Conservation (phyloP, 768 basidiomycete genomes). For the Naganishia vishniacii region DNA sequence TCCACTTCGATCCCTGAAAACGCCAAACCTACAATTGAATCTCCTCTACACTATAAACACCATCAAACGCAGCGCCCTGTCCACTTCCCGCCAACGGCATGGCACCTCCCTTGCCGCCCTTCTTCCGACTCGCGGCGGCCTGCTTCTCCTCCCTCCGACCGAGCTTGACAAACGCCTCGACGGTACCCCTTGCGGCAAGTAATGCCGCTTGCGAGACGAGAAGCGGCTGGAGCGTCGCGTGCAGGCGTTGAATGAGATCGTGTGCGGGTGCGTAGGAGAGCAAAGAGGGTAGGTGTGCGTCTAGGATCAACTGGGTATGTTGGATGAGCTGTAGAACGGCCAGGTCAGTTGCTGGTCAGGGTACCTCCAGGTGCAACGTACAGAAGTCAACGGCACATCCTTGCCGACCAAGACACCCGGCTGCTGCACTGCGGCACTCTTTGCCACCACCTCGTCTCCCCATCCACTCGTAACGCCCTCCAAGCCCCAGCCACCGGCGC, state of each 20-base stretch:
- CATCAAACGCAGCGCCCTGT: constrained; percentile 19
- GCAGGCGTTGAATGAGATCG: constrained; percentile 32
- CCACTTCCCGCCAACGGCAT: background rate
- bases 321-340: constrained; percentile 29
- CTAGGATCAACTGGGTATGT: constrained; percentile 39
- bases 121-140: constrained; percentile 17
- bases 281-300: constrained; percentile 42
- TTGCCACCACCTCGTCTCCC: constrained; percentile 22
- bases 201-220: constrained; percentile 38
- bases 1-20: too few relatives aligned
- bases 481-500: constrained; percentile 23
- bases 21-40: constrained; percentile 28
- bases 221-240: constrained; percentile 32
- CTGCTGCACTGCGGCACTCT: background rate
- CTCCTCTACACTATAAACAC: constrained; percentile 21
- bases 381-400: constrained; percentile 17
- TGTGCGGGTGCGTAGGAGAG: constrained; percentile 37
- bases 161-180: constrained; percentile 41
- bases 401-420: constrained; percentile 8
- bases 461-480: constrained; percentile 25
- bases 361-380: background rate
- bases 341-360: background rate
- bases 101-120: background rate
- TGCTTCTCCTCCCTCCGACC: constrained; percentile 24
- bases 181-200: constrained; percentile 34